These are phyloP conservation scores for Mortierella sp. DNA, from an alignment of 371 early-diverging fungal species.

Conservation along the genomic window DNA sequence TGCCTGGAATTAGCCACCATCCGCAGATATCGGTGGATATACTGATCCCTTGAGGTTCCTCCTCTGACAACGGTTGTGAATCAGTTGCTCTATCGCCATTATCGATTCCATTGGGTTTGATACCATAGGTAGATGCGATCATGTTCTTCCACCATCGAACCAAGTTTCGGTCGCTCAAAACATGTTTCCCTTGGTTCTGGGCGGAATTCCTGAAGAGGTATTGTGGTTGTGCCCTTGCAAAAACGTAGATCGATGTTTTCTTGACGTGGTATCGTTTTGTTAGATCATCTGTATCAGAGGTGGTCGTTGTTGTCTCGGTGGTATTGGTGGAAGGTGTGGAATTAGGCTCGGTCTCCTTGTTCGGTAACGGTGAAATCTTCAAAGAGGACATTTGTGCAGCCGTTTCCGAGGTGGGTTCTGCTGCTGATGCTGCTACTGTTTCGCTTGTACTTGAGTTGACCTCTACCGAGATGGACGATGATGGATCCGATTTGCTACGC, in stretches of 20 bases:
- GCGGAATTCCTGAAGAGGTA: conserved; percentile 84
- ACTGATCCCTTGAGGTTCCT: too few relatives aligned
- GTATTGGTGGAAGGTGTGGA: not conserved
- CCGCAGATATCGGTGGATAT: conserved; percentile 32
- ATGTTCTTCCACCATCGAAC: conserved; percentile 83
- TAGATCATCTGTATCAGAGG: not conserved
- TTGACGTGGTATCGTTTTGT: not conserved
- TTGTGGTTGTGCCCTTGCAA: conserved; percentile 88
- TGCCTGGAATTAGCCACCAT: conserved; percentile 74
- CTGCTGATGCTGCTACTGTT: not conserved
- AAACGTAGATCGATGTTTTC: conserved; percentile 65
- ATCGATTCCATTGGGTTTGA: not conserved
- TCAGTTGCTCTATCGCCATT: not conserved
- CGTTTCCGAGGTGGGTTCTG: not conserved
- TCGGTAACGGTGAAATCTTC: not conserved
- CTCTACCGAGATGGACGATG: not conserved
- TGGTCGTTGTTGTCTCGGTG: not conserved
- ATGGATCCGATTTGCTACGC: conserved; percentile 14
- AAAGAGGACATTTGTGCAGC: conserved; percentile 7
- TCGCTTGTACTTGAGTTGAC: not conserved
- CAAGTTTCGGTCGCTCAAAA: conserved; percentile 70
- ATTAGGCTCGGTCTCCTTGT: not conserved
- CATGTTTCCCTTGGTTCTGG: conserved; percentile 66
- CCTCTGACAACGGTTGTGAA: too few relatives aligned
- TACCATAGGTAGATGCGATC: conserved; percentile 20